These are phyloP conservation scores for Paspalum notatum DNA, from an alignment of 176 grass and related monocot genomes.

Conservation along the genomic window DNA sequence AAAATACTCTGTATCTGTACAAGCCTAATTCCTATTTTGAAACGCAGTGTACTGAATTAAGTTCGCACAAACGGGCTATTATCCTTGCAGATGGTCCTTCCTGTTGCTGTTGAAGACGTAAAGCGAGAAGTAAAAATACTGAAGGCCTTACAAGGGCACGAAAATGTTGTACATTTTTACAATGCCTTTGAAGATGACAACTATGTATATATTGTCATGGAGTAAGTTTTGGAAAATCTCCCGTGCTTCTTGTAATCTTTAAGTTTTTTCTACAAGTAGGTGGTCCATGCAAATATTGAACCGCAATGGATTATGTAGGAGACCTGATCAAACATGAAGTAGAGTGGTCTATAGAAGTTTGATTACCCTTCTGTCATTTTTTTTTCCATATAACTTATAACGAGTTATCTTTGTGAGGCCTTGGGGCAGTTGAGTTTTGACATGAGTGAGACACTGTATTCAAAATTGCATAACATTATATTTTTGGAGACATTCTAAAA, in stretches of 20 bases:
- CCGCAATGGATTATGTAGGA: not conserved
- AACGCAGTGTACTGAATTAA: slow-evolving; percentile 1
- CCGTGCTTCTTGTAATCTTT: not conserved
- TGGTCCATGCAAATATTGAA: not conserved
- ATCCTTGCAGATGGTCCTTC: slow-evolving; percentile 81
- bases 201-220: slow-evolving; percentile 97
- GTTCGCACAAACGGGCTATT: slow-evolving; percentile 9
- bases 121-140: slow-evolving; percentile 95
- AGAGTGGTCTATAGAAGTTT: not conserved
- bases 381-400: not conserved
- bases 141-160: slow-evolving; percentile 81
- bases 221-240: slow-evolving; percentile 66
- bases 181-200: slow-evolving; percentile 87
- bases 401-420: slow-evolving; percentile 9
- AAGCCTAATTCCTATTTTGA: slow-evolving; percentile 10
- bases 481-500: slow-evolving; percentile 22
- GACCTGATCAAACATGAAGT: slow-evolving; percentile 17
- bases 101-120: slow-evolving; percentile 91
- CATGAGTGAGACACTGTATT: not conserved
- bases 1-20: not conserved
- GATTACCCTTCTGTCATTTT: slow-evolving; percentile 15
- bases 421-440: not conserved
- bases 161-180: slow-evolving; percentile 90
- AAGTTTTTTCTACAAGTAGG: not conserved
- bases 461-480: slow-evolving; percentile 7